phyloP scores from a whole-genome alignment of 2,329 filamentous ascomycete species.

The Cladosporium sp. region DNA sequence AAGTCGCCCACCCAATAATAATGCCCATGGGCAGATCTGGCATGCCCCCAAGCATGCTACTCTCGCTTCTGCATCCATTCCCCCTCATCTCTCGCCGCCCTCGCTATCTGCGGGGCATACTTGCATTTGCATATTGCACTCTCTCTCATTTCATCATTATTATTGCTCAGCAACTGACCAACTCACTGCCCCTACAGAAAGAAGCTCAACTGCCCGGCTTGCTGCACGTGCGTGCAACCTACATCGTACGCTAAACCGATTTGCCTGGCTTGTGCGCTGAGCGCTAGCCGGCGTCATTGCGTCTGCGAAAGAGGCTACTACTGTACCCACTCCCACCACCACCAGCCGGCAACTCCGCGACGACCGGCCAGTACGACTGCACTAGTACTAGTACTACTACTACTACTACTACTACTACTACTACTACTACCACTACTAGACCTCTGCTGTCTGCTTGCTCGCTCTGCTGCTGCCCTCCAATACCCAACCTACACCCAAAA shows the following conservation, averaged over 20 bases:
- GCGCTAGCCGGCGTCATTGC: constrained; percentile 14
- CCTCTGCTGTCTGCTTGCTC: neutral
- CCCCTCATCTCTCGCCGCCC: neutral
- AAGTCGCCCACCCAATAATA: constrained; percentile 1
- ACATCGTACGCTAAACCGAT: neutral
- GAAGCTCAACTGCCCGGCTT: neutral
- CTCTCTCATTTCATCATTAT: neutral
- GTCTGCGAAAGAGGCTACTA: constrained; percentile 6
- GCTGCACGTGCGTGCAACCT: neutral
- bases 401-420: neutral
- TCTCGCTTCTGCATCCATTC: neutral
- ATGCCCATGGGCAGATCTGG: neutral
- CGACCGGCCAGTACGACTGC: neutral
- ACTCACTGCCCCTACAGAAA: neutral
- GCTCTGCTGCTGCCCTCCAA: neutral
- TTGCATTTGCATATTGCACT: neutral
- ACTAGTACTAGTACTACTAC: neutral
- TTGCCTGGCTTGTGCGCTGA: constrained; percentile 6
- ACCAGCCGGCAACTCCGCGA: constrained; percentile 8
- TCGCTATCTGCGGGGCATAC: constrained; percentile 5
- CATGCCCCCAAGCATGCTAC: constrained; percentile 3
- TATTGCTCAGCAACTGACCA: neutral
- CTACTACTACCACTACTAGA: neutral
- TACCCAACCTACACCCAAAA: neutral
- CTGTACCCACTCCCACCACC: constrained; percentile 15